A percentile compares a stretch with the other conserved stretches of the same genome.
These are phyloP conservation scores for Orbilia ellipsospora DNA, from an alignment of 2,329 filamentous ascomycete genomes.

Conservation along the genomic window DNA sequence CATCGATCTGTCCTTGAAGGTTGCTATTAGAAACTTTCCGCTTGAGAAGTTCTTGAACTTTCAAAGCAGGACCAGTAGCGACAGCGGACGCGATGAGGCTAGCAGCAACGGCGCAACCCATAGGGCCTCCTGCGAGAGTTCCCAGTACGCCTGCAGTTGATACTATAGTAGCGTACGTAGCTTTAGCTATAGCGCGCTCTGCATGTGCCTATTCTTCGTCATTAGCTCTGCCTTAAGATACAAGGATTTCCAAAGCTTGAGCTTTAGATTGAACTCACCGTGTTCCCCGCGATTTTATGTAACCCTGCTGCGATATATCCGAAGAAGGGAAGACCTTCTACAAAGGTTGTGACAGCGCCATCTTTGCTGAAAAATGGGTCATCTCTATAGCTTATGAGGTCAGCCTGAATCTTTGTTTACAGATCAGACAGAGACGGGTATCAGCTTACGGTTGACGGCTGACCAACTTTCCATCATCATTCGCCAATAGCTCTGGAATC, in stretches of 20 bases:
- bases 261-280: neutral
- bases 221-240: no score
- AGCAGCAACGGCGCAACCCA: neutral
- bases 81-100: neutral
- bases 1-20: neutral
- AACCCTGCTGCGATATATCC: neutral
- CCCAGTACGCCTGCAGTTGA: neutral
- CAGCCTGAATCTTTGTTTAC: neutral
- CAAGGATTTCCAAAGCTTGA: neutral
- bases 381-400: neutral
- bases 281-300: neutral
- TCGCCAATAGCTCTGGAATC: neutral
- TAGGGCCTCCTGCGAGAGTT: neutral
- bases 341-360: neutral
- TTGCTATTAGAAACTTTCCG: neutral
- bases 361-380: neutral
- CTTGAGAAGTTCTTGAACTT: neutral
- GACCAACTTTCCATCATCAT: neutral
- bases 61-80: neutral
- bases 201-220: neutral
- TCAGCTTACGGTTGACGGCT: neutral
- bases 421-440: neutral
- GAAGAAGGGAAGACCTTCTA: slow-evolving; percentile 9
- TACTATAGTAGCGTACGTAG: neutral
- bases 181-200: neutral